Base-by-base conservation (phyloP, 441 rosid genomes). In the Mallotus japonicus region DNA sequence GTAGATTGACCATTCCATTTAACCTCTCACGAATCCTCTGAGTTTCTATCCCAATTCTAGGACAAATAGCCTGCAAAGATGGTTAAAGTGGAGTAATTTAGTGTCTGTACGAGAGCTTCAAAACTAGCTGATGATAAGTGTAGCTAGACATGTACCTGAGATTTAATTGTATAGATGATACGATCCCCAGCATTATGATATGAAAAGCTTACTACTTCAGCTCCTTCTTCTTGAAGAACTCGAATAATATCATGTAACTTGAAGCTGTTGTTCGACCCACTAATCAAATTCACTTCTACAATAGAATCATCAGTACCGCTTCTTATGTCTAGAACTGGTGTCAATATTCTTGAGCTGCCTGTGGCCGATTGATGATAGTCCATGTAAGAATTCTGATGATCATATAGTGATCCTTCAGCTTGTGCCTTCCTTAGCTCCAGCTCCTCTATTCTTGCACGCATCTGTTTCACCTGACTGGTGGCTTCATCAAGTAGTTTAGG, bases 201-300 rank as follows among this genome's bases (percentile, higher is more conserved):
- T 42, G 74, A 54, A 54, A 66, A 62, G 62, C 47, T 72, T 67
- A 81, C 62, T 51, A 80, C 79, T 76, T 81, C 73, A 44, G 85
- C 86, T 76, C 86, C 85, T 85, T 74, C 83, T 56, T 85, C 76
- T 70, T 67, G 72, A 59, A 83, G 81, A 81, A 81, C 60, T 44
- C 64, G 68, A 6, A 85, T 37, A 49, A 79, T 67, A 62, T 77
- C 67, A 54, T 72, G 76, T 34, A 81, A 61, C 82, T 17, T 14
- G 40, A 74, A 70, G 65, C 44, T 85, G 73, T 78, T 70, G 15
- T 2, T 4, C 14, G 40, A 20, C 65, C 67, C 69, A 40, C 73
- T 55, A 8, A 72, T 57, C 70, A 83, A 56, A 62, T 73, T 79
- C 49, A 85, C 49, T 51, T 81, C 75, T 20, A 85, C 40, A 59